Evolutionary conservation across 805 yeast species (phyloP).

Genomic region (Schizosaccharomyces octosporus): DNA sequence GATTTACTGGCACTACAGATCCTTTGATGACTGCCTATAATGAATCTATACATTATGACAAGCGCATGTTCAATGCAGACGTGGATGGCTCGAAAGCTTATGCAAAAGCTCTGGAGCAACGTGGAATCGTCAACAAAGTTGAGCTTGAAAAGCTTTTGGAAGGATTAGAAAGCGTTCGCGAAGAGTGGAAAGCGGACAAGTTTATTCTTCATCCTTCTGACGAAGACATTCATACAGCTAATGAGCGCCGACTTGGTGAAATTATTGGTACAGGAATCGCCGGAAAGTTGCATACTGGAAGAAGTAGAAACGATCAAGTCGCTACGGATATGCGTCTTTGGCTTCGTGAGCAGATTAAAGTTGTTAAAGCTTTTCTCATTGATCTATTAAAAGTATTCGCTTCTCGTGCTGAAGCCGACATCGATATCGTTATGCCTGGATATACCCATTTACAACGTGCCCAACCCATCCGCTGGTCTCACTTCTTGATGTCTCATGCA

Average conservation of each 20-base stretch:
- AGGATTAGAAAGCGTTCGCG: slow-evolving; percentile 46
- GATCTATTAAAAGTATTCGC: slow-evolving; percentile 27
- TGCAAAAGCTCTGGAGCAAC: slow-evolving; percentile 60
- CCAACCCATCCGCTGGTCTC: slow-evolving; percentile 98
- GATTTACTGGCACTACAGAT: slow-evolving; percentile 79
- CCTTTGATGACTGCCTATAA: slow-evolving; percentile 94
- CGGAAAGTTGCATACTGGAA: slow-evolving; percentile 97
- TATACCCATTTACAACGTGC: slow-evolving; percentile 84
- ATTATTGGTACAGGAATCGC: slow-evolving; percentile 79
- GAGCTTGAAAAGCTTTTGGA: slow-evolving; percentile 64
- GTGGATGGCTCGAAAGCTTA: slow-evolving; percentile 82
- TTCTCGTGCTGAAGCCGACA: slow-evolving; percentile 60
- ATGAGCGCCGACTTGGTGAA: slow-evolving; percentile 93
- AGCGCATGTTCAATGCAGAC: slow-evolving; percentile 85
- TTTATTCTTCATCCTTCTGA: slow-evolving; percentile 70
- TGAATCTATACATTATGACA: slow-evolving; percentile 88
- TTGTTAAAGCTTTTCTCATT: slow-evolving; percentile 31
- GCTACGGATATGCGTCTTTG: slow-evolving; percentile 96
- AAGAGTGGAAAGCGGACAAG: slow-evolving; percentile 53
- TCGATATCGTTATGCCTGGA: slow-evolving; percentile 92
- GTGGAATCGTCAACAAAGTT: slow-evolving; percentile 44
- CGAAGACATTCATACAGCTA: slow-evolving; percentile 96
- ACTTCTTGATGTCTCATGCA: slow-evolving; percentile 85
- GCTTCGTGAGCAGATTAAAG: slow-evolving; percentile 50
- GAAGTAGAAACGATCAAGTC: slow-evolving; percentile 95